Evolutionary conservation across 306 rosid species (phyloP).

Genomic region (Senna siamea): DNA sequence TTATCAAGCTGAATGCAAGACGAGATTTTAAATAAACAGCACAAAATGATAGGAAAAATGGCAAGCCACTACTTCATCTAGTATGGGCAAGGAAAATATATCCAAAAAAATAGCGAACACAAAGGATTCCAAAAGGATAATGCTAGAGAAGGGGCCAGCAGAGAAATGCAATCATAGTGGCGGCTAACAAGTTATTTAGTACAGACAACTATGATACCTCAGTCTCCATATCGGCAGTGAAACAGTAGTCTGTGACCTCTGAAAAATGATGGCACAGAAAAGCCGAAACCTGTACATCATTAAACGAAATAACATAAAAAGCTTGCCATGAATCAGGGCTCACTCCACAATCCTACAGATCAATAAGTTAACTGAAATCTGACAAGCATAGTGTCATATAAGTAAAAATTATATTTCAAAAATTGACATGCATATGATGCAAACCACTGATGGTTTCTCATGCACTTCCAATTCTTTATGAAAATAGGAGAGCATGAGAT

Average conservation of each 20-base stretch:
- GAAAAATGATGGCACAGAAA: conserved; percentile 91
- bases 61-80: conserved; percentile 20
- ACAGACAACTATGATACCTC: conserved; percentile 61
- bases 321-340: conserved; percentile 24
- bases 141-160: conserved; percentile 10
- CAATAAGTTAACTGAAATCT: conserved; percentile 17
- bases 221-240: conserved; percentile 98
- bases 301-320: conserved; percentile 34
- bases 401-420: no score
- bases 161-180: background rate
- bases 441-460: no score
- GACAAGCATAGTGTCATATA: background rate
- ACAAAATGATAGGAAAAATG: conserved; percentile 22
- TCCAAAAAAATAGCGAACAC: background rate
- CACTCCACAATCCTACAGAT: conserved; percentile 24
- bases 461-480: conserved; percentile 13
- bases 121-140: conserved; percentile 15
- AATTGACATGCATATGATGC: no score
- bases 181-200: background rate
- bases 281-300: conserved; percentile 80
- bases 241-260: conserved; percentile 91
- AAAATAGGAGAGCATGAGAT: conserved; percentile 4
- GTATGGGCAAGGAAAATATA: background rate
- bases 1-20: conserved; percentile 81
- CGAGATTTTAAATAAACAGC: conserved; percentile 12